Percentiles rank a stretch among this genome's conserved stretches.
Conservation (phyloP, 2,329 filamentous ascomycete species). For the Nigrospora sphaerica region DNA sequence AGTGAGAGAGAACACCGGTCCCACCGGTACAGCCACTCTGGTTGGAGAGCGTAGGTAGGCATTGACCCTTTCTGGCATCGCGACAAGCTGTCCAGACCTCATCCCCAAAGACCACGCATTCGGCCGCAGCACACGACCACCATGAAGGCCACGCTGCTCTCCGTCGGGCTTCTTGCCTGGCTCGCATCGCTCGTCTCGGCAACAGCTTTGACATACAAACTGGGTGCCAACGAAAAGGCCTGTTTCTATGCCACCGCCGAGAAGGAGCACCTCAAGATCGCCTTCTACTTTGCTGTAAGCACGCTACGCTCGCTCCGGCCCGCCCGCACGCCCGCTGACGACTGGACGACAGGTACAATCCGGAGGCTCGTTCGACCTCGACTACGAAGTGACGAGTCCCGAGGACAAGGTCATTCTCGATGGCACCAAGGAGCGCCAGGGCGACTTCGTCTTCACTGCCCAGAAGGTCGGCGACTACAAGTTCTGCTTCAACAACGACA, state of each 20-base stretch:
- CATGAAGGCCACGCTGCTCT: slow-evolving; percentile 60
- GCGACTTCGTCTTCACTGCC: slow-evolving; percentile 96
- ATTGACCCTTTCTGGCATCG: slow-evolving; percentile 1
- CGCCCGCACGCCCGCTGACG: neutral
- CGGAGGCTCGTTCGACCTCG: slow-evolving; percentile 93
- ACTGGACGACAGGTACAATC: slow-evolving; percentile 72
- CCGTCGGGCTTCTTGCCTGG: slow-evolving; percentile 64
- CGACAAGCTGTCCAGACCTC: slow-evolving; percentile 13
- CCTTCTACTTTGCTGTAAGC: slow-evolving; percentile 96
- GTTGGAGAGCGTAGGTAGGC: neutral
- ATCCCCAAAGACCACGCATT: slow-evolving; percentile 1
- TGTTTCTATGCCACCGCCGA: slow-evolving; percentile 87
- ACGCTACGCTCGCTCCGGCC: neutral
- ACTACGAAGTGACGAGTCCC: slow-evolving; percentile 83
- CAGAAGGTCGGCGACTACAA: slow-evolving; percentile 82
- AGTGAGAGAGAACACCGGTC: neutral
- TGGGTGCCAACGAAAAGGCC: slow-evolving; percentile 84
- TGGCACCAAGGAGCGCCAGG: slow-evolving; percentile 86
- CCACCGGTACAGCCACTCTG: too few relatives aligned
- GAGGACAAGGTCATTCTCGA: slow-evolving; percentile 74
- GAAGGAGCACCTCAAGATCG: slow-evolving; percentile 77
- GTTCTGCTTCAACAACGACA: slow-evolving; percentile 98
- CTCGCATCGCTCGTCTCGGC: slow-evolving; percentile 66
- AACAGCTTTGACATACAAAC: slow-evolving; percentile 90
- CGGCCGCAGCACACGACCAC: slow-evolving; percentile 19